Evolutionary conservation across 2,329 filamentous ascomycete species (phyloP), one percentile per base, ranked within the genome.

Genomic region (Salinomyces thailandicus): DNA sequence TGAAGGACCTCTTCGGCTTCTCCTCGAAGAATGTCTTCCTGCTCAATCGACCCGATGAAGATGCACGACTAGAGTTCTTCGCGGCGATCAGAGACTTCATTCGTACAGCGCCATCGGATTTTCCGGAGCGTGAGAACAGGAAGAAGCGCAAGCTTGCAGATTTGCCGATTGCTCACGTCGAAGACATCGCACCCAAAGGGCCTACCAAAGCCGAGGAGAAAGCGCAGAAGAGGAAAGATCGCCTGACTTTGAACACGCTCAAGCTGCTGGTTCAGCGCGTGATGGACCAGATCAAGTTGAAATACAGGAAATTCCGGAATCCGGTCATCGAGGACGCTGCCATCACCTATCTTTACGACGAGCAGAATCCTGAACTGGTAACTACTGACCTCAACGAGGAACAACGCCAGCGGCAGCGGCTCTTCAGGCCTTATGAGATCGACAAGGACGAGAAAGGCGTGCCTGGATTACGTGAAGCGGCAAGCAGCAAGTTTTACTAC

Each of bases 221-320:
- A 55, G 75, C 73, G 2, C 77, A 89, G 57, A 82, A 81, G 61
- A 82, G 85, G 60, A 75, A 76, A 44, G 93, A 98, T 54, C 79
- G 85, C 33, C 78, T 89, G 45, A 75, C 80, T 8, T 70, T 96
- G 36, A 95, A 96, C 57, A 67, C 81, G 40, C 67, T 98, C 46
- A 98, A 96, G 65, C 78, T 93, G 26, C 70, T 81, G 36, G 77
- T 98, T 37, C 87, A 95, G 59, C 85, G 85, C 2, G 85, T 96
- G 48, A 95, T 98, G 86, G 89, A 98, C 49, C 85, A 95, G 61
- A 85, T 98, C 55, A 91, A 93, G 59, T 71, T 72, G 43, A 86
- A 82, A 56, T 93, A 94, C 63, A 84, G 81, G 56, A 85, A 85
- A 48, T 96, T 96, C 62, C 75, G 86, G 42, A 77, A 78, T 37